A percentile compares a stretch with the other conserved stretches of the same genome.
These are phyloP conservation scores for Venturia asperata DNA, from an alignment of 2,329 filamentous ascomycete species.

Conservation along the genomic window DNA sequence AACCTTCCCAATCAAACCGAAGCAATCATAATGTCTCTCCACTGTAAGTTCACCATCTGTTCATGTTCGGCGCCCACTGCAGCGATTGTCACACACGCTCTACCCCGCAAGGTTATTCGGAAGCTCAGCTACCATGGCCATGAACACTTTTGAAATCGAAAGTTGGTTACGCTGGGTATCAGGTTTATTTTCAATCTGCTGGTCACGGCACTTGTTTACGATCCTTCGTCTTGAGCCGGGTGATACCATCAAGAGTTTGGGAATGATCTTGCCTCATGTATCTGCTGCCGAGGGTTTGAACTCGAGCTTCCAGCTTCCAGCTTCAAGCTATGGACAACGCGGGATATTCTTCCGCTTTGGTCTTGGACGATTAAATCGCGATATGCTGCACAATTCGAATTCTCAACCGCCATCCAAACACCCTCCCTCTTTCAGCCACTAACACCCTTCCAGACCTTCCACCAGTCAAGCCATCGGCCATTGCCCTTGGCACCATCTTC, in stretches of 20 bases:
- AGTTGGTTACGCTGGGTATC: no score
- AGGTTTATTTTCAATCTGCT: no score
- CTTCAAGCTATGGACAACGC: no score
- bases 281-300: no score
- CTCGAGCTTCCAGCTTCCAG: no score
- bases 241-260: no score
- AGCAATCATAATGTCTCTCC: conserved; percentile 4
- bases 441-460: conserved; percentile 50
- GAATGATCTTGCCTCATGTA: no score
- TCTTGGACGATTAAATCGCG: not conserved
- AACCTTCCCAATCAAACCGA: not conserved
- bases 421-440: not conserved
- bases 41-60: not conserved
- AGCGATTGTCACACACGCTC: not conserved
- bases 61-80: no score
- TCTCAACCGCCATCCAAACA: not conserved
- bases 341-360: no score
- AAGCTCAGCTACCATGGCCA: not conserved
- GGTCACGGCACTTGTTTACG: no score
- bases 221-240: no score
- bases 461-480: conserved; percentile 94
- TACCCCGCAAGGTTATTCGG: not conserved
- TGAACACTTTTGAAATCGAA: no score
- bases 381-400: not conserved
- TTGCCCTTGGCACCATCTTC: conserved; percentile 92